A percentile compares a stretch with the other conserved stretches of the same genome.
phyloP scores from a whole-genome alignment of 164 flowering plant genomes.

The Liriodendron chinense region DNA sequence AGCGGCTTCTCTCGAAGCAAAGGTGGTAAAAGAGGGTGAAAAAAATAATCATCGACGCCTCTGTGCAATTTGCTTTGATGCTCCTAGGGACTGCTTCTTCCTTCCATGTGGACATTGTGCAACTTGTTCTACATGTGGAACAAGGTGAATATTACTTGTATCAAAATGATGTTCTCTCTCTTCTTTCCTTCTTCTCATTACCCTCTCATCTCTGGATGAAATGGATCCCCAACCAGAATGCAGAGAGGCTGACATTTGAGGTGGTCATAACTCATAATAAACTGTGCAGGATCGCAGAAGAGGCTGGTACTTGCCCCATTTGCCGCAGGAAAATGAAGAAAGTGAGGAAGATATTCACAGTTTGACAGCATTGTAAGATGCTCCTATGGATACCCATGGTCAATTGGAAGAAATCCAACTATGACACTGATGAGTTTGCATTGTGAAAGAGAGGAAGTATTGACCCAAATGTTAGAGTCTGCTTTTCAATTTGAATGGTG shows the following conservation, averaged over 20 bases:
- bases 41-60: slow-evolving; percentile 41
- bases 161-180: neutral
- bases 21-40: slow-evolving; percentile 43
- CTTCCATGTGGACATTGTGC: slow-evolving; percentile 91
- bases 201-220: neutral
- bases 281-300: slow-evolving; percentile 52
- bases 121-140: slow-evolving; percentile 79
- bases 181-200: neutral
- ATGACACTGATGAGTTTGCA: neutral
- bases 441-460: neutral
- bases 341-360: slow-evolving; percentile 53
- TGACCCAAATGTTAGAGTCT: no score
- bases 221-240: neutral
- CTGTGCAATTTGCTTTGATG: slow-evolving; percentile 84
- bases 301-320: slow-evolving; percentile 49
- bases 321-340: slow-evolving; percentile 54
- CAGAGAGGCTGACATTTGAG: neutral
- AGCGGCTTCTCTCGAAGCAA: slow-evolving; percentile 32
- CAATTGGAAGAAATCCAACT: neutral
- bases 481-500: no score
- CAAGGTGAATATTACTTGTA: slow-evolving; percentile 41
- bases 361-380: slow-evolving; percentile 20
- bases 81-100: slow-evolving; percentile 88
- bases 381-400: no score
- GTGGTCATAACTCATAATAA: slow-evolving; percentile 1